Evolutionary conservation across 441 rosid genomes (phyloP).

Genomic region (Pelargonium australe): DNA sequence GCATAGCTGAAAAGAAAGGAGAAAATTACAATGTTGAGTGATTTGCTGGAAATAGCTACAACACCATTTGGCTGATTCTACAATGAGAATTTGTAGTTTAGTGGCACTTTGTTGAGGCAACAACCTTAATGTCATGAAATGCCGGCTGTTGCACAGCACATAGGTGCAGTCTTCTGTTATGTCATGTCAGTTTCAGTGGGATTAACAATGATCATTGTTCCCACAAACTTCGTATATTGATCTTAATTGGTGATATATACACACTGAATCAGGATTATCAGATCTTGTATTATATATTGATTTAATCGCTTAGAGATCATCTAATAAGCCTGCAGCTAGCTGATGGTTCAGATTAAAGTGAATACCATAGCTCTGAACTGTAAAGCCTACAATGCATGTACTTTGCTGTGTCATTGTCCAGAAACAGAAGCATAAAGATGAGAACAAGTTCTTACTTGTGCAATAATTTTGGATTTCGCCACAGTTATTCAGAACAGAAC

Average conservation of each 20-base stretch:
- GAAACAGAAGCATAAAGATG: too few species aligned
- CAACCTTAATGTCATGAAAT: neutral
- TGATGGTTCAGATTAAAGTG: neutral
- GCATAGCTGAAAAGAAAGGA: slow-evolving; percentile 13
- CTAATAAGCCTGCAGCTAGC: neutral
- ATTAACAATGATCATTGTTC: neutral
- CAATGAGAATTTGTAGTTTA: slow-evolving; percentile 29
- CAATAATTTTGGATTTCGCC: too few species aligned
- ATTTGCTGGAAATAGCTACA: neutral
- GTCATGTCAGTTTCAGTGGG: neutral
- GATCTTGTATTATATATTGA: neutral
- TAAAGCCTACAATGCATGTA: neutral
- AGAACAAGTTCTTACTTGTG: too few species aligned
- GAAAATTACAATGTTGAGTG: slow-evolving; percentile 34
- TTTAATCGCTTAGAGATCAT: neutral
- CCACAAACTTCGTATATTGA: neutral
- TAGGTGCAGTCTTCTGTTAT: neutral
- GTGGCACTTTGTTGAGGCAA: slow-evolving; percentile 4
- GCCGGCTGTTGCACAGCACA: neutral
- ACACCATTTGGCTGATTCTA: slow-evolving; percentile 31
- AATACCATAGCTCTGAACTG: neutral
- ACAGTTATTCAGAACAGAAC: too few species aligned
- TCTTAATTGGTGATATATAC: neutral
- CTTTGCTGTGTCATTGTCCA: too few species aligned
- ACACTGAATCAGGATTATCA: neutral